These are phyloP conservation scores for Hygrophorus pudorinus DNA, from an alignment of 768 basidiomycete species.

Conservation along the genomic window DNA sequence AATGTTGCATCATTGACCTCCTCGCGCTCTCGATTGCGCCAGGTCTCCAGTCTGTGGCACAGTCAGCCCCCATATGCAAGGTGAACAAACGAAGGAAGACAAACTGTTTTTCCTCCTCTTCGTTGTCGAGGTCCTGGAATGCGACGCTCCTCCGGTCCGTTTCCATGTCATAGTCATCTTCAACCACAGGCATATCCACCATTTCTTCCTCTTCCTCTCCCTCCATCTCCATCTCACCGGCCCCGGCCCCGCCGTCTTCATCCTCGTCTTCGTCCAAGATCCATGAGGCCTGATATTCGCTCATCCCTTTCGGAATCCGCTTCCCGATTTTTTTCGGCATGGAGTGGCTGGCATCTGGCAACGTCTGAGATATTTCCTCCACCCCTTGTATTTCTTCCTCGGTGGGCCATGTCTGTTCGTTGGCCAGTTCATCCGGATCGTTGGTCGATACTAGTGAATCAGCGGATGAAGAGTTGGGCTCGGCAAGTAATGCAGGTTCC, in stretches of 20 bases:
- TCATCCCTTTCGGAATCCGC: slow-evolving; percentile 89
- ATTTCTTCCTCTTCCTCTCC: slow-evolving; percentile 54
- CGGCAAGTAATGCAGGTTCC: slow-evolving; percentile 55
- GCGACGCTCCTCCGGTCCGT: slow-evolving; percentile 41
- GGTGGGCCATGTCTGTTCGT: slow-evolving; percentile 98
- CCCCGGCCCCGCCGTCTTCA: slow-evolving; percentile 34
- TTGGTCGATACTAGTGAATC: slow-evolving; percentile 86
- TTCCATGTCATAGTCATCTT: slow-evolving; percentile 48
- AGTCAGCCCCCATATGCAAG: slow-evolving; percentile 6
- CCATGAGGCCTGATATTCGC: slow-evolving; percentile 96
- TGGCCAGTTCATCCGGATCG: slow-evolving; percentile 79
- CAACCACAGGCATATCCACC: slow-evolving; percentile 41
- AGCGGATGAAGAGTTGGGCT: slow-evolving; percentile 51
- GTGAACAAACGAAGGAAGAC: slow-evolving; percentile 17
- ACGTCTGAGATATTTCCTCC: slow-evolving; percentile 16
- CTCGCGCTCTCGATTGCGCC: slow-evolving; percentile 62
- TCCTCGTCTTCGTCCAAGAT: slow-evolving; percentile 76
- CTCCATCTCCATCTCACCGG: slow-evolving; percentile 28
- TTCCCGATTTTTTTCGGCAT: slow-evolving; percentile 77
- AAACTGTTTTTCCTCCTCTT: slow-evolving; percentile 84
- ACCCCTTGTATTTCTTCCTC: slow-evolving; percentile 81
- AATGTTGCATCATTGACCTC: slow-evolving; percentile 80
- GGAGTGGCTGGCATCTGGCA: slow-evolving; percentile 58
- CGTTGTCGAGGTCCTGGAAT: slow-evolving; percentile 71
- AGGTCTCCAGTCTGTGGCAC: slow-evolving; percentile 47